Evolutionary conservation across 202 grass and related monocot genomes (phyloP).

Genomic region (Setaria viridis): DNA sequence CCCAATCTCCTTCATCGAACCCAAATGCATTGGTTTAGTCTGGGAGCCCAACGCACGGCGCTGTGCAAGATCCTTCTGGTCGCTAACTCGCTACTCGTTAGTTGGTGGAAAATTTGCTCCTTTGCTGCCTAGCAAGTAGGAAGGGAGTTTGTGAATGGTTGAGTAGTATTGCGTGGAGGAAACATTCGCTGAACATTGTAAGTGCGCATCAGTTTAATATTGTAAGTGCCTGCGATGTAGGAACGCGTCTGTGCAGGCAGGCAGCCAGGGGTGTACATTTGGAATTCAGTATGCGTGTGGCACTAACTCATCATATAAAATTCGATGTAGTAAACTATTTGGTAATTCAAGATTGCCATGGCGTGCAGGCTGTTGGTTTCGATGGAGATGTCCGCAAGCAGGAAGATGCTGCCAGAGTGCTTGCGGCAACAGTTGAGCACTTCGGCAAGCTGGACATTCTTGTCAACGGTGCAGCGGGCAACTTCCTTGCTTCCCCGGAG

Average conservation of each 20-base stretch:
- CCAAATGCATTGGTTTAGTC: background rate
- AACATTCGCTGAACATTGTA: background rate
- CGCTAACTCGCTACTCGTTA: background rate
- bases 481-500: conserved; percentile 93
- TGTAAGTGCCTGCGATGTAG: background rate
- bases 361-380: conserved; percentile 76
- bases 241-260: background rate
- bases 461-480: conserved; percentile 89
- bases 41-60: background rate
- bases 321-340: background rate
- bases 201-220: background rate
- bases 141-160: background rate
- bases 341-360: conserved; percentile 1
- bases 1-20: no score
- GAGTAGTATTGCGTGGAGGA: background rate
- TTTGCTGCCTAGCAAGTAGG: background rate
- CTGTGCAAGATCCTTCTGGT: background rate
- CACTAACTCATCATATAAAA: background rate
- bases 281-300: background rate
- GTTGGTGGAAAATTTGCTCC: background rate
- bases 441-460: conserved; percentile 92
- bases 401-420: conserved; percentile 77
- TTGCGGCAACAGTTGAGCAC: conserved; percentile 65
- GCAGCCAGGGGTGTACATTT: background rate
- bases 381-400: conserved; percentile 90